Percentiles rank a stretch among this genome's conserved stretches.
Conservation (phyloP, 345 rosid genomes). For the Linum lewisii region DNA sequence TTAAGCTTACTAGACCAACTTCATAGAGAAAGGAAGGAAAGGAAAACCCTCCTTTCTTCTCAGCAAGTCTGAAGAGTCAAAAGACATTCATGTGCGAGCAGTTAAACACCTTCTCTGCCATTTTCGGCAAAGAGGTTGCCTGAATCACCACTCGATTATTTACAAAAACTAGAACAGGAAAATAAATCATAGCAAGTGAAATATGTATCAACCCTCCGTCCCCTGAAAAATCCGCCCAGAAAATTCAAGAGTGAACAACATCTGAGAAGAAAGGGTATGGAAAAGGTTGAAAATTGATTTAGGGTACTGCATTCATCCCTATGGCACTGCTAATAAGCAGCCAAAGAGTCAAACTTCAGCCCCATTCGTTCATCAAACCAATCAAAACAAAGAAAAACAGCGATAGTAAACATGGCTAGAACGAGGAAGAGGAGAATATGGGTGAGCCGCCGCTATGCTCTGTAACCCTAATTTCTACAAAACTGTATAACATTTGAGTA, state of each 20-base stretch:
- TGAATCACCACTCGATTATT: slow-evolving; percentile 1
- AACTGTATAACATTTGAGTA: no score
- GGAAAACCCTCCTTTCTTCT: no score
- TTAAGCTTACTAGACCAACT: slow-evolving; percentile 6
- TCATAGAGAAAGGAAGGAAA: slow-evolving; percentile 2
- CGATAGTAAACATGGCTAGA: not conserved
- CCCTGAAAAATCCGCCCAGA: not conserved
- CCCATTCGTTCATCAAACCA: not conserved
- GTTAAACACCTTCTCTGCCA: slow-evolving; percentile 6
- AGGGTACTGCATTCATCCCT: slow-evolving; percentile 4
- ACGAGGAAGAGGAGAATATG: no score
- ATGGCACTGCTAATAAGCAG: not conserved
- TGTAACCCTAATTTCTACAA: no score
- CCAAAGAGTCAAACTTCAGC: slow-evolving; percentile 4
- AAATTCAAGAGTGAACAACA: not conserved
- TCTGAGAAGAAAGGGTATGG: not conserved
- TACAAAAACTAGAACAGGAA: not conserved
- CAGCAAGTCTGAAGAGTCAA: slow-evolving; percentile 8
- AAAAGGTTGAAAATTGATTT: not conserved
- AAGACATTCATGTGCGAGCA: slow-evolving; percentile 3
- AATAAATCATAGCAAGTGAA: not conserved
- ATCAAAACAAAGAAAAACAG: not conserved
- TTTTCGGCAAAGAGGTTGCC: slow-evolving; percentile 3
- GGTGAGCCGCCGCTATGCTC: no score
- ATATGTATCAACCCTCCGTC: not conserved